Conservation (phyloP, 2,329 filamentous ascomycete species). For the Paraphoma chrysanthemicola region DNA sequence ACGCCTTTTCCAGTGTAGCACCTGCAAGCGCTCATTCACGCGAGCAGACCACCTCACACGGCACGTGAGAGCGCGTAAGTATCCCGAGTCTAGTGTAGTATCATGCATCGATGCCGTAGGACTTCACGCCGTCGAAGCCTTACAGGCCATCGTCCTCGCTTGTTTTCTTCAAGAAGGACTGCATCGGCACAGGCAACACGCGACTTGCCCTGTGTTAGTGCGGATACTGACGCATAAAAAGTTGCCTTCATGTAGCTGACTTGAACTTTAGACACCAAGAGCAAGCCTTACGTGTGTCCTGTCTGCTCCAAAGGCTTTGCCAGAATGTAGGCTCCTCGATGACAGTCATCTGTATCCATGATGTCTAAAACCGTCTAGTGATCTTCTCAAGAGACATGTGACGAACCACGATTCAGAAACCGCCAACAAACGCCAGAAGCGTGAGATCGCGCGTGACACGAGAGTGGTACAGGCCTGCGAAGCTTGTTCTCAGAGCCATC, state of each 20-base stretch:
- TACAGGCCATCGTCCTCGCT: too few relatives aligned
- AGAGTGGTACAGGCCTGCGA: constrained; percentile 57
- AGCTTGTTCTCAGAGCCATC: constrained; percentile 58
- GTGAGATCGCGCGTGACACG: constrained; percentile 33
- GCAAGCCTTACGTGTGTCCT: constrained; percentile 55
- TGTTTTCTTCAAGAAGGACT: too few relatives aligned
- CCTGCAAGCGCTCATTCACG: constrained; percentile 60
- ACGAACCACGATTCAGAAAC: constrained; percentile 52
- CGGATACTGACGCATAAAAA: too few relatives aligned
- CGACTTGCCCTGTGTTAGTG: too few relatives aligned
- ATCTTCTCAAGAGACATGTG: constrained; percentile 60
- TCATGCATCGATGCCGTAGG: too few relatives aligned
- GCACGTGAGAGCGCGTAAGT: constrained; percentile 59
- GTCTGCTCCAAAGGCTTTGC: constrained; percentile 57
- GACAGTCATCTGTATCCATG: neutral
- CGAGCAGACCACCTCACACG: constrained; percentile 61
- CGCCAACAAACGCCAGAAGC: constrained; percentile 33
- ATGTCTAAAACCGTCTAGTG: constrained; percentile 34
- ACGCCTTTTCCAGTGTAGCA: constrained; percentile 57
- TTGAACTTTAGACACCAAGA: constrained; percentile 42
- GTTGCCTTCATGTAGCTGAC: constrained; percentile 11
- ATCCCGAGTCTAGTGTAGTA: too few relatives aligned
- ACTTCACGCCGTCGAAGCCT: too few relatives aligned
- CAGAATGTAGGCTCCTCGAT: constrained; percentile 45
- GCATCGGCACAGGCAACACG: too few relatives aligned